Conservation (phyloP, 2,329 filamentous ascomycete species). For the Trichophyton equinum region DNA sequence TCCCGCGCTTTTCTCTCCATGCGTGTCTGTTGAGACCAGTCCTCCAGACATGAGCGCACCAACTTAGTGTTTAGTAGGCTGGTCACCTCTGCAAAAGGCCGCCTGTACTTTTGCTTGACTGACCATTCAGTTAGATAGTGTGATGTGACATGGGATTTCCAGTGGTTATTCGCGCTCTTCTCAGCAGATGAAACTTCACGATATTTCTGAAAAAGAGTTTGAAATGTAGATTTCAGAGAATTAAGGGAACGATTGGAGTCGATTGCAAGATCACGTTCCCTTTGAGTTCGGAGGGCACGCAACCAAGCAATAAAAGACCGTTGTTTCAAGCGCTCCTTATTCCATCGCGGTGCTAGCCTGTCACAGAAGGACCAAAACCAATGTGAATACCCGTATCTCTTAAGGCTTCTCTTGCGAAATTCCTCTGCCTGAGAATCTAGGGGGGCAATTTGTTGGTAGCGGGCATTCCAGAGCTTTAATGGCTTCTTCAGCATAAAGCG, state of each 20-base stretch:
- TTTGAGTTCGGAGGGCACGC: constrained; percentile 27
- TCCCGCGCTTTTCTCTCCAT: constrained; percentile 38
- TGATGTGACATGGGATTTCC: constrained; percentile 24
- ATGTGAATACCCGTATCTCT: constrained; percentile 27
- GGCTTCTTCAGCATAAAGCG: constrained; percentile 44
- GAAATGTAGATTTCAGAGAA: constrained; percentile 20
- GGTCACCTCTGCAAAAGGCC: constrained; percentile 31
- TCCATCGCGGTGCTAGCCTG: constrained; percentile 32
- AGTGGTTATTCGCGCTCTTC: constrained; percentile 21
- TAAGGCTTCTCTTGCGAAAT: constrained; percentile 21
- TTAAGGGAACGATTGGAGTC: constrained; percentile 21
- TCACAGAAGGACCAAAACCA: constrained; percentile 37
- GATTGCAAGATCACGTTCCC: constrained; percentile 30
- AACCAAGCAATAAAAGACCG: constrained; percentile 32
- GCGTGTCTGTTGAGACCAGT: constrained; percentile 38
- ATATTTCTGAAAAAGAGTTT: constrained; percentile 25
- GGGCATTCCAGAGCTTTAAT: constrained; percentile 41
- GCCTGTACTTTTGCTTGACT: constrained; percentile 31
- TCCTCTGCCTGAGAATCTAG: constrained; percentile 24
- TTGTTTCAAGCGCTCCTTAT: constrained; percentile 30
- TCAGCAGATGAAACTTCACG: constrained; percentile 20
- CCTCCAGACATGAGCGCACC: constrained; percentile 34
- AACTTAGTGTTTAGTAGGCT: constrained; percentile 35
- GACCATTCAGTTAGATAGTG: constrained; percentile 32
- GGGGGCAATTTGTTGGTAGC: constrained; percentile 25